Evolutionary conservation across 2,329 filamentous ascomycete species (phyloP).

Genomic region (Stagonosporopsis vannaccii): DNA sequence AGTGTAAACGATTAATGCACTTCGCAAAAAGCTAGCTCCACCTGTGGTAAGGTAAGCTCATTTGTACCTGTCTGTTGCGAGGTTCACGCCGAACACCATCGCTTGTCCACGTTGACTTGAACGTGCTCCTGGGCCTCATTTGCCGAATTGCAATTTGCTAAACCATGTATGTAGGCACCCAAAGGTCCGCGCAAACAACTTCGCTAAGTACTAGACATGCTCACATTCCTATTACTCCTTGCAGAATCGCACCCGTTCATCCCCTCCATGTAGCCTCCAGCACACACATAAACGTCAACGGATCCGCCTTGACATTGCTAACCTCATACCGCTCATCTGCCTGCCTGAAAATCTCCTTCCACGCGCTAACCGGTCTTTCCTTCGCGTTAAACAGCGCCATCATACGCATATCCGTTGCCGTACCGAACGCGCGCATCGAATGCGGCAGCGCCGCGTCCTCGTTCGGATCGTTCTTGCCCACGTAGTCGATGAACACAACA

Average conservation of each 20-base stretch:
- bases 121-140: too few relatives aligned
- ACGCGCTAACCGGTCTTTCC: slow-evolving; percentile 57
- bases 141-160: too few relatives aligned
- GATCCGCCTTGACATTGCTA: slow-evolving; percentile 32
- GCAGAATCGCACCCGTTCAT: background rate
- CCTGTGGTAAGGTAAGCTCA: too few relatives aligned
- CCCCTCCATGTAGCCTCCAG: slow-evolving; percentile 40
- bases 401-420: slow-evolving; percentile 58
- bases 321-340: slow-evolving; percentile 59
- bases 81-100: too few relatives aligned
- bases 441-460: slow-evolving; percentile 30
- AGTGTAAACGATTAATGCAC: too few relatives aligned
- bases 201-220: background rate
- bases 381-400: slow-evolving; percentile 60
- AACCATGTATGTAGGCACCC: too few relatives aligned
- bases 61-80: too few relatives aligned
- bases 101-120: too few relatives aligned
- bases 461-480: slow-evolving; percentile 32
- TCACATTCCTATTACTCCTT: too few relatives aligned
- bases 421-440: slow-evolving; percentile 35
- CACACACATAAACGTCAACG: slow-evolving; percentile 34
- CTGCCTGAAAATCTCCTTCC: slow-evolving; percentile 54
- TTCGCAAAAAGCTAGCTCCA: too few relatives aligned
- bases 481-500: slow-evolving; percentile 53
- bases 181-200: too few relatives aligned